A percentile compares a stretch with the other conserved stretches of the same genome.
Conservation (phyloP, 2,329 filamentous ascomycete genomes). For the Phyllosticta citrichinensis region DNA sequence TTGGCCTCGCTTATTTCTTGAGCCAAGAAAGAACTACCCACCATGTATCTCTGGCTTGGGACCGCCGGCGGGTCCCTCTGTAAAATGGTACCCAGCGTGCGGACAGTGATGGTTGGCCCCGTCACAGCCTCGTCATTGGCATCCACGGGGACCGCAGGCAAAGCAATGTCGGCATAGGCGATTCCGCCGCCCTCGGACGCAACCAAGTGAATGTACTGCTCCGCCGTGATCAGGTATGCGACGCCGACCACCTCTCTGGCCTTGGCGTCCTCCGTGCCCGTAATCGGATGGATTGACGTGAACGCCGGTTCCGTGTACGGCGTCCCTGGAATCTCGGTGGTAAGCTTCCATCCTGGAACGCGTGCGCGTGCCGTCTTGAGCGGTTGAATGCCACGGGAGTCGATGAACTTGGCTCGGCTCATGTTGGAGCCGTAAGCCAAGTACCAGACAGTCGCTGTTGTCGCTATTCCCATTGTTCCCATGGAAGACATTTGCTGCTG, state of each 20-base stretch:
- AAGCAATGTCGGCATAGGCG: conserved; percentile 6
- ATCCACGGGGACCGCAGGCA: background rate
- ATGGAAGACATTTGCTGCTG: too few relatives aligned
- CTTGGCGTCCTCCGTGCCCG: background rate
- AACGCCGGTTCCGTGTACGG: conserved; percentile 16
- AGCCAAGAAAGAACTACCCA: background rate
- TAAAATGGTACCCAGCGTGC: too few relatives aligned
- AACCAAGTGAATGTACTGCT: conserved; percentile 12
- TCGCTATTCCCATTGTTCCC: too few relatives aligned
- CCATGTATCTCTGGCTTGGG: background rate
- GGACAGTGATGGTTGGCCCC: too few relatives aligned
- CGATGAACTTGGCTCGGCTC: conserved; percentile 14
- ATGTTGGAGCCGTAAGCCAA: conserved; percentile 18
- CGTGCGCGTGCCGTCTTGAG: conserved; percentile 1
- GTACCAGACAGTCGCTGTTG: conserved; percentile 16
- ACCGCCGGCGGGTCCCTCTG: background rate
- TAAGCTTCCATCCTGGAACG: conserved; percentile 12
- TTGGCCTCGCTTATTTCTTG: too few relatives aligned
- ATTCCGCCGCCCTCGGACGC: conserved; percentile 16
- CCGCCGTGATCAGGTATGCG: conserved; percentile 14
- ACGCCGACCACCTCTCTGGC: conserved; percentile 10
- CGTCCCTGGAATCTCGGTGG: conserved; percentile 13
- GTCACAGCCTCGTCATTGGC: background rate
- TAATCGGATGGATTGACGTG: conserved; percentile 8
- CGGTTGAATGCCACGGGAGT: conserved; percentile 13